Percentiles rank a stretch among this genome's conserved stretches.
Evolutionary conservation across 2,329 filamentous ascomycete genomes (phyloP).

Genomic region (Colletotrichum falcatum): DNA sequence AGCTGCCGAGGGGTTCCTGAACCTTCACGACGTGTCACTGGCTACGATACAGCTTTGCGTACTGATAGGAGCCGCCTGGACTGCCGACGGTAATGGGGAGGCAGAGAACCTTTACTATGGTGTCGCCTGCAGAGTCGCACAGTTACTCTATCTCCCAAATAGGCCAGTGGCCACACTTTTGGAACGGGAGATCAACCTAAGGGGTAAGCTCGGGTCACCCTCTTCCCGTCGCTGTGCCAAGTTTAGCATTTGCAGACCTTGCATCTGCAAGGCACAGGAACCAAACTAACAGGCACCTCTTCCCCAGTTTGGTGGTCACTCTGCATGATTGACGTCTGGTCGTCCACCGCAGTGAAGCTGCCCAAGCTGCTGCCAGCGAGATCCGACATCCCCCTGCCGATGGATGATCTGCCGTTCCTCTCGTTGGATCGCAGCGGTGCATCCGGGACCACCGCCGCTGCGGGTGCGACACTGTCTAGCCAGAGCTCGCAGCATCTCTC

Average conservation of each 20-base stretch:
- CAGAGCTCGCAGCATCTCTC: conserved; percentile 47
- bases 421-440: conserved; percentile 27
- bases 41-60: conserved; percentile 54
- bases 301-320: conserved; percentile 44
- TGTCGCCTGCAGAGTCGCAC: conserved; percentile 51
- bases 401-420: conserved; percentile 52
- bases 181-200: conserved; percentile 51
- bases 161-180: conserved; percentile 45
- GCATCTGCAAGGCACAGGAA: conserved; percentile 31
- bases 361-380: conserved; percentile 43
- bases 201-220: conserved; percentile 42
- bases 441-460: not conserved
- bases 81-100: conserved; percentile 51
- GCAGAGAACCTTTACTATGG: conserved; percentile 55
- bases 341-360: conserved; percentile 44
- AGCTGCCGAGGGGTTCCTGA: conserved; percentile 45
- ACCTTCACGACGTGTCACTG: conserved; percentile 52
- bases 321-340: conserved; percentile 45
- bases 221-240: not conserved
- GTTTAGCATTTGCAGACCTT: conserved; percentile 10
- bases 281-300: conserved; percentile 22
- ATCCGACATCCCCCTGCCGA: conserved; percentile 49
- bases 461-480: conserved; percentile 9
- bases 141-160: conserved; percentile 51
- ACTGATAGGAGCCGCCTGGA: conserved; percentile 51